A percentile compares a stretch with the other conserved stretches of the same genome.
These are phyloP conservation scores for Rhodamnia rubescens DNA, from an alignment of 345 rosid genomes.

Conservation along the genomic window DNA sequence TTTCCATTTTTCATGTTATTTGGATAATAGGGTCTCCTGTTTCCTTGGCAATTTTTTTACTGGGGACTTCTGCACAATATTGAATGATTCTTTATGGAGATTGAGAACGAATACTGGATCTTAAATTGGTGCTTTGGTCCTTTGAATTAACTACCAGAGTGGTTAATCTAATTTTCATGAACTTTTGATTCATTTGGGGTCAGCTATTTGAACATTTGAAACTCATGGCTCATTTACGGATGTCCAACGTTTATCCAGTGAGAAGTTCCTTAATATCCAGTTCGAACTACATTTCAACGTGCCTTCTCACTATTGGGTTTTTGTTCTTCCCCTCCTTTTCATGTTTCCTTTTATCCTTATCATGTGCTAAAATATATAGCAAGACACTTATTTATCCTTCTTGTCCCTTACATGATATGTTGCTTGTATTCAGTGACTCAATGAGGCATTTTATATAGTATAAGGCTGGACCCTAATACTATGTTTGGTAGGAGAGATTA, in stretches of 20 bases:
- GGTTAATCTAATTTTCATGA: not conserved
- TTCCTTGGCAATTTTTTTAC: not conserved
- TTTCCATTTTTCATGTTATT: not conserved
- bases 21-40: not conserved
- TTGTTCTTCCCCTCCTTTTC: not conserved
- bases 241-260: not conserved
- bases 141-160: not conserved
- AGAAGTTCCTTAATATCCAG: not conserved
- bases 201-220: not conserved
- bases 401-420: not conserved
- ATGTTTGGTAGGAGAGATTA: not conserved
- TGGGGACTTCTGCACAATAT: not conserved
- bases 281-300: not conserved
- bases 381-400: not conserved
- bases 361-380: not conserved
- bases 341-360: not conserved
- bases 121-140: not conserved
- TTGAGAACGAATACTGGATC: not conserved
- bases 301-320: not conserved
- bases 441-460: not conserved
- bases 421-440: not conserved
- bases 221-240: not conserved
- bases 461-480: not conserved
- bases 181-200: not conserved
- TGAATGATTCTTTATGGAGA: not conserved